Evolutionary conservation across 306 rosid genomes (phyloP), one percentile per base, ranked within the genome.

Genomic region (Alnus rubra): DNA sequence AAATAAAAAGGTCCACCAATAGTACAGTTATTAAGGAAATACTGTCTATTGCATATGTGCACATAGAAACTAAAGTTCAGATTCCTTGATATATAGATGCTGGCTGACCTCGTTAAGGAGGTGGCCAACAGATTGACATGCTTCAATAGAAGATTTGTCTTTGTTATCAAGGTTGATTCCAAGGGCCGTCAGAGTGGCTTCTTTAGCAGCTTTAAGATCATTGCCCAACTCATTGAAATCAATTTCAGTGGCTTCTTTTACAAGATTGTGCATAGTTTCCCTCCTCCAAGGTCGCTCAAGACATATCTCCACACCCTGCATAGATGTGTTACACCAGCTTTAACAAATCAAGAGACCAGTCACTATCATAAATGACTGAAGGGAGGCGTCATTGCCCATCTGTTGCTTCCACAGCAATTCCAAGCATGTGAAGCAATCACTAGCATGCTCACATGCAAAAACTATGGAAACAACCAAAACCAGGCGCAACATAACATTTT

Each of bases 201-300:
- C 88, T 81, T 91, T 93, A 50, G 93, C 94, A 85, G 62, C 83
- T 78, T 80, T 85, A 65, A 95, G 90, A 88, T 93, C 92, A 84
- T 81, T 84, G 71, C 84, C 88, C 60, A 91, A 78, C 76, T 89
- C 96, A 80, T 59, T 78, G 81, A 92, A 90, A 91, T 89, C 88
- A 56, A 93, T 79, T 56, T 92, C 96, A 10, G 96, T 74, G 82
- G 81, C 56, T 88, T 93, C 98, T 87, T 95, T 90, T 71, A 95
- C 99, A 73, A 95, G 98, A 85, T 85, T 89, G 90, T 95, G 97
- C 99, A 95, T 95, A 67, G 98, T 88, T 86, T 91, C 97, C 87
- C 97, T 88, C 88, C 92, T 93, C 99, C 98, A 95, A 7, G 98
- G 99, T 58, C 88, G 88, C 85, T 91, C 94, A 59, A 95, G 85